Evolutionary conservation across 495 filamentous ascomycete species (phyloP).

Genomic region (Pyronema omphalodes): DNA sequence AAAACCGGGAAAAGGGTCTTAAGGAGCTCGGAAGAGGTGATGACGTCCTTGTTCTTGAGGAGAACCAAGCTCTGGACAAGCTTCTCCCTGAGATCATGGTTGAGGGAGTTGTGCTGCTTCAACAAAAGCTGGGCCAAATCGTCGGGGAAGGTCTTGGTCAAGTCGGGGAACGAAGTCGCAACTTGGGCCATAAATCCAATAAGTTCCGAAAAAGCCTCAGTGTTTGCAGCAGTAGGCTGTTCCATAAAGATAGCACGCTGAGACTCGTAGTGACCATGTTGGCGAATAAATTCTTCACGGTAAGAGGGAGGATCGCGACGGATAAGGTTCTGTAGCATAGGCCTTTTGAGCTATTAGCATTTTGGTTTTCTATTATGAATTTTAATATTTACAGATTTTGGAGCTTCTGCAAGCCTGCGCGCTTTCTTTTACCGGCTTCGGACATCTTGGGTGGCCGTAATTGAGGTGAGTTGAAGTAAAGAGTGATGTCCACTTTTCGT

Average conservation of each 20-base stretch:
- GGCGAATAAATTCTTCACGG: conserved; percentile 63
- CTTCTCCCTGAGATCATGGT: conserved; percentile 76
- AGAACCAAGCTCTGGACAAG: conserved; percentile 79
- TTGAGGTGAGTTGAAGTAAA: too few species aligned
- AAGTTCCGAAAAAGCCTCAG: conserved; percentile 18
- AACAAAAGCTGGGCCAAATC: conserved; percentile 65
- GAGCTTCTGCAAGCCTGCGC: conserved; percentile 23
- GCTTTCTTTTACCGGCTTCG: conserved; percentile 18
- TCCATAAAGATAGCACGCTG: conserved; percentile 81
- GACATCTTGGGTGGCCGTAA: not conserved
- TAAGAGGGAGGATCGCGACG: conserved; percentile 72
- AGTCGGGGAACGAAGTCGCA: conserved; percentile 74
- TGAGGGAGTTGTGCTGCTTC: conserved; percentile 60
- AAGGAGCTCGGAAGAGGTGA: conserved; percentile 64
- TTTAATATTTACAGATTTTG: conserved; percentile 16
- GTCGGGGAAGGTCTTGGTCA: conserved; percentile 56
- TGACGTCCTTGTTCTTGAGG: conserved; percentile 72
- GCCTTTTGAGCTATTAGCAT: conserved; percentile 28
- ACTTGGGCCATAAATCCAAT: conserved; percentile 53
- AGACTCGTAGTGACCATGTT: conserved; percentile 83
- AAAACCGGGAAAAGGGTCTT: conserved; percentile 87
- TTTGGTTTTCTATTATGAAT: not conserved
- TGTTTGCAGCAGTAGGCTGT: conserved; percentile 38
- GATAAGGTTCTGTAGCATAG: conserved; percentile 78
- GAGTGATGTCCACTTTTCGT: too few species aligned